These are phyloP conservation scores for Tolypocladium guangdongense DNA, from an alignment of 2,329 filamentous ascomycete genomes.

Conservation along the genomic window DNA sequence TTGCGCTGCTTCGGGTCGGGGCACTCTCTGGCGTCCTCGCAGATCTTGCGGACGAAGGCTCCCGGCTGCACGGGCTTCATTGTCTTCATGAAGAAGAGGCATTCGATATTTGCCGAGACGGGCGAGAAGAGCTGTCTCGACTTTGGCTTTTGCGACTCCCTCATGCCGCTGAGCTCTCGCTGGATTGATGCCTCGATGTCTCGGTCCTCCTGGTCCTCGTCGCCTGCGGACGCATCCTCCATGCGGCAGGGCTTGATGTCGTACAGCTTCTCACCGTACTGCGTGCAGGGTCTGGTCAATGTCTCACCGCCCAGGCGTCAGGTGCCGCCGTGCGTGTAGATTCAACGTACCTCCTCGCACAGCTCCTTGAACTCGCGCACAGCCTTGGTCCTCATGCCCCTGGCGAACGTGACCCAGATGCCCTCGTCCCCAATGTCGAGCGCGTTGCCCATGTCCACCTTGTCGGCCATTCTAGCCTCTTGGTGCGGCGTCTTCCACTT, in stretches of 20 bases:
- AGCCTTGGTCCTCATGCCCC: slow-evolving; percentile 60
- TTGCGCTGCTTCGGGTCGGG: slow-evolving; percentile 31
- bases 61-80: slow-evolving; percentile 43
- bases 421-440: slow-evolving; percentile 61
- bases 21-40: slow-evolving; percentile 38
- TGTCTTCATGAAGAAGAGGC: slow-evolving; percentile 52
- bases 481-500: slow-evolving; percentile 54
- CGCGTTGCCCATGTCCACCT: slow-evolving; percentile 28
- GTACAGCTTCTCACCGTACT: slow-evolving; percentile 58
- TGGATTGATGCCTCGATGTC: slow-evolving; percentile 66
- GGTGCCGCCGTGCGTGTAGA: not conserved
- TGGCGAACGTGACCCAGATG: slow-evolving; percentile 69
- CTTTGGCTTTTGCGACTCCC: slow-evolving; percentile 26
- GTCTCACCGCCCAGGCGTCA: not conserved
- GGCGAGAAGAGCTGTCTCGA: slow-evolving; percentile 39
- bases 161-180: slow-evolving; percentile 58
- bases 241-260: slow-evolving; percentile 30
- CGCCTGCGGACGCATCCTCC: slow-evolving; percentile 21
- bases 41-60: slow-evolving; percentile 42
- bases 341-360: slow-evolving; percentile 48
- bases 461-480: slow-evolving; percentile 33
- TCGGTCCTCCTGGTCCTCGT: slow-evolving; percentile 33
- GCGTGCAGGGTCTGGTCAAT: slow-evolving; percentile 6
- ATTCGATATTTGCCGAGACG: slow-evolving; percentile 47
- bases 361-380: slow-evolving; percentile 55